Conservation (phyloP, 768 basidiomycete genomes). For the Boletus bicolor region DNA sequence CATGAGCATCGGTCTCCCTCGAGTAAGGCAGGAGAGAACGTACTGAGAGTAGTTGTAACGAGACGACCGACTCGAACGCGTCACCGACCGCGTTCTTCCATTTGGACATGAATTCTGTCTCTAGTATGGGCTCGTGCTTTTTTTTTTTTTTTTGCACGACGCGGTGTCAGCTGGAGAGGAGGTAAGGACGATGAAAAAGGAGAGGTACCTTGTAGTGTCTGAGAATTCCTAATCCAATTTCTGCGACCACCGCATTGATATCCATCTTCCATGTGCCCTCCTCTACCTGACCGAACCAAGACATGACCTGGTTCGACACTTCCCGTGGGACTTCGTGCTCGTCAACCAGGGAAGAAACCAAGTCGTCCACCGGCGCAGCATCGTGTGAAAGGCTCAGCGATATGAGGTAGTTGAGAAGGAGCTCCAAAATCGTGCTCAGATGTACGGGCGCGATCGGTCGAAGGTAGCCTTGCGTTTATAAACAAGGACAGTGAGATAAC, state of each 20-base stretch:
- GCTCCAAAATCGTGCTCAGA: conserved; percentile 68
- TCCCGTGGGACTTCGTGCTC: conserved; percentile 67
- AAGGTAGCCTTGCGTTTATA: conserved; percentile 55
- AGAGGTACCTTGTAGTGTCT: conserved; percentile 51
- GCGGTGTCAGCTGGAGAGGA: not conserved
- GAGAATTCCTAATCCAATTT: conserved; percentile 77
- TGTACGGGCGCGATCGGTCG: conserved; percentile 67
- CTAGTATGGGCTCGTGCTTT: conserved; percentile 58
- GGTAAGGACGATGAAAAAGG: not conserved
- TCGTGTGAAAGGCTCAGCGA: conserved; percentile 53
- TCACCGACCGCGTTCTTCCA: conserved; percentile 83
- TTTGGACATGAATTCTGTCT: conserved; percentile 52
- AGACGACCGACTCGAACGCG: conserved; percentile 61
- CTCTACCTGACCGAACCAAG: conserved; percentile 72
- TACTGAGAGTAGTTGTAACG: conserved; percentile 68
- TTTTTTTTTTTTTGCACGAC: not conserved
- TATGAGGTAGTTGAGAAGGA: conserved; percentile 72
- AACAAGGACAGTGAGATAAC: not conserved
- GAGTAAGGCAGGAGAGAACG: not conserved
- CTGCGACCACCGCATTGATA: conserved; percentile 54
- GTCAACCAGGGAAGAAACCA: conserved; percentile 59
- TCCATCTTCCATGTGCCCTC: conserved; percentile 67
- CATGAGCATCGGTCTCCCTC: not conserved
- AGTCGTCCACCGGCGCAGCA: conserved; percentile 53
- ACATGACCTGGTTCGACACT: conserved; percentile 67